phyloP scores from a whole-genome alignment of 1,284 basidiomycete genomes.

The Puccinia horiana region DNA sequence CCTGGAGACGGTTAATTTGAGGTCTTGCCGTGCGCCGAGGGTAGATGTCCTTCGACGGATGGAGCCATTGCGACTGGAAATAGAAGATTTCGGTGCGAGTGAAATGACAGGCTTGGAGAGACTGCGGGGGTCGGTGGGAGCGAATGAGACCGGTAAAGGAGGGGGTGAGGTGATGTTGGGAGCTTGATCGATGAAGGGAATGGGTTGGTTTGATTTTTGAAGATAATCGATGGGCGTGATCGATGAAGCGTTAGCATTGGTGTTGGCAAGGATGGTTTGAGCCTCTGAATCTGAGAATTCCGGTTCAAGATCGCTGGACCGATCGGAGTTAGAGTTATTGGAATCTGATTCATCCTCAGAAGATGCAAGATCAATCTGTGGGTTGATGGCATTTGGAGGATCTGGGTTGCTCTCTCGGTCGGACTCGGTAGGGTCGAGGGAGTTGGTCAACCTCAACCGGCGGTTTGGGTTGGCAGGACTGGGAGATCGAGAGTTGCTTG shows the following conservation, averaged over 20 bases:
- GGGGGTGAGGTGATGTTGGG: slow-evolving; percentile 38
- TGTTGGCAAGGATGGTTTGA: slow-evolving; percentile 41
- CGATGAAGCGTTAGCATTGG: slow-evolving; percentile 39
- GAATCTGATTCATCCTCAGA: slow-evolving; percentile 40
- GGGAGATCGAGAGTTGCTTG: slow-evolving; percentile 23
- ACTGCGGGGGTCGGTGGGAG: not conserved
- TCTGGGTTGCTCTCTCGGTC: slow-evolving; percentile 30
- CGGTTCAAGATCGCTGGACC: slow-evolving; percentile 13
- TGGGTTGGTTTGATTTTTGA: slow-evolving; percentile 37
- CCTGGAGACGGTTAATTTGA: slow-evolving; percentile 30
- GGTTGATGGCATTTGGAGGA: not conserved
- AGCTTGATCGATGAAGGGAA: slow-evolving; percentile 44
- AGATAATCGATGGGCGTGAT: slow-evolving; percentile 38
- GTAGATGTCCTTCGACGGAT: slow-evolving; percentile 21
- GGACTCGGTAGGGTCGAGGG: slow-evolving; percentile 4
- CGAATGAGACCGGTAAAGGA: slow-evolving; percentile 24
- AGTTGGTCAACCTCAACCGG: not conserved
- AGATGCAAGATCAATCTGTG: slow-evolving; percentile 8
- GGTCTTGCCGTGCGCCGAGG: slow-evolving; percentile 12
- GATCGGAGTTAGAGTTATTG: slow-evolving; percentile 17
- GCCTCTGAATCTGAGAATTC: slow-evolving; percentile 11
- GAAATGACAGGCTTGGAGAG: not conserved
- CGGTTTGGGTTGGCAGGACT: not conserved
- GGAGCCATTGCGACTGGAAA: not conserved
- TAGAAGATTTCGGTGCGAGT: not conserved